A percentile compares a stretch with the other conserved stretches of the same genome.
Conservation (phyloP, 345 rosid genomes). For the Fremontodendron californicum region DNA sequence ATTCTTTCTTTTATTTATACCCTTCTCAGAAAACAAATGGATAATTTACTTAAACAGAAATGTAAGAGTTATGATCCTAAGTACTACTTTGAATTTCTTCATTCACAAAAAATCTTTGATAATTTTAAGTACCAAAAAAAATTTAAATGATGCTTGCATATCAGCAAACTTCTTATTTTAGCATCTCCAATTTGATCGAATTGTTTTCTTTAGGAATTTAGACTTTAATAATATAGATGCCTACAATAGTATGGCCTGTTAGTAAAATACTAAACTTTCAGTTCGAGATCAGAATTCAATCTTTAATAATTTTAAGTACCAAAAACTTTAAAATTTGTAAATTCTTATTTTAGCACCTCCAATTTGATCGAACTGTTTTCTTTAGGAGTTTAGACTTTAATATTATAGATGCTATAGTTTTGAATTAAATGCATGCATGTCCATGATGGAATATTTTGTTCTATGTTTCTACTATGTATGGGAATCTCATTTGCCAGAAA, state of each 20-base stretch:
- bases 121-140: too few species aligned
- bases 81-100: neutral
- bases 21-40: neutral
- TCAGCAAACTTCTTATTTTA: neutral
- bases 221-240: too few species aligned
- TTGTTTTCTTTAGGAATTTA: too few species aligned
- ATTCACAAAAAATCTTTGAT: neutral
- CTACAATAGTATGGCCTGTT: too few species aligned
- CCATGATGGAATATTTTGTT: too few species aligned
- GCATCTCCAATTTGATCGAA: neutral
- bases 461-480: constrained; percentile 8
- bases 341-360: neutral
- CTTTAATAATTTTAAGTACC: too few species aligned
- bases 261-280: too few species aligned
- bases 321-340: too few species aligned
- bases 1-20: neutral
- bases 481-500: constrained; percentile 32
- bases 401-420: too few species aligned
- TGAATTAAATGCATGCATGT: too few species aligned
- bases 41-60: neutral
- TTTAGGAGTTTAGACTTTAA: neutral
- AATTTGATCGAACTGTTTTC: neutral
- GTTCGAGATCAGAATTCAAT: too few species aligned
- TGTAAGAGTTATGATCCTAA: neutral
- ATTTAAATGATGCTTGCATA: neutral